These are phyloP conservation scores for Candida hispaniensis DNA, from an alignment of 805 yeast species.

Conservation along the genomic window DNA sequence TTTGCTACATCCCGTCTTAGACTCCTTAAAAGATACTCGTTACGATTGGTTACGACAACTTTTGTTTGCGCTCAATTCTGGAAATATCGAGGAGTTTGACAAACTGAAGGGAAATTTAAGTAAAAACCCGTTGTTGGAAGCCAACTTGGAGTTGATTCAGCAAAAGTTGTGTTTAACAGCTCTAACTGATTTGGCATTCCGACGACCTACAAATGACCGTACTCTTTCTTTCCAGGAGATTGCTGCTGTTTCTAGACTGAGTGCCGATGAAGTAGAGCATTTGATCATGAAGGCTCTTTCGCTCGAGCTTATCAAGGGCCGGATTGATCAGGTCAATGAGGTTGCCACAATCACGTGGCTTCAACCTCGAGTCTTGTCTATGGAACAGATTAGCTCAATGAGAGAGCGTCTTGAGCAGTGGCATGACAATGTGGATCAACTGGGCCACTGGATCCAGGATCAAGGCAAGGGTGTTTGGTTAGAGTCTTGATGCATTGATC, in stretches of 20 bases:
- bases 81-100: conserved; percentile 62
- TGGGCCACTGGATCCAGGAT: conserved; percentile 50
- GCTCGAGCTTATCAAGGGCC: conserved; percentile 74
- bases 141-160: conserved; percentile 55
- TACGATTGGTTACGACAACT: conserved; percentile 64
- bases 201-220: conserved; percentile 63
- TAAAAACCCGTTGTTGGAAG: conserved; percentile 45
- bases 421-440: conserved; percentile 60
- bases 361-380: conserved; percentile 87
- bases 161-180: conserved; percentile 92
- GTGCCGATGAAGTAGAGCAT: conserved; percentile 72
- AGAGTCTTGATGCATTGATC: conserved; percentile 25
- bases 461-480: conserved; percentile 61
- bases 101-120: conserved; percentile 32
- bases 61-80: conserved; percentile 61
- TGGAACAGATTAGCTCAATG: conserved; percentile 68
- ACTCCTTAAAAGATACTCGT: conserved; percentile 38
- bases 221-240: conserved; percentile 63
- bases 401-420: conserved; percentile 61
- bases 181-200: conserved; percentile 74
- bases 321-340: conserved; percentile 76
- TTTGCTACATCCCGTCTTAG: conserved; percentile 74
- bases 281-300: conserved; percentile 86
- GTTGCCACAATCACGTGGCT: conserved; percentile 82
- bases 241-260: conserved; percentile 55